These are phyloP conservation scores for Trematosphaeria pertusa DNA, from an alignment of 2,329 filamentous ascomycete genomes.

Conservation along the genomic window DNA sequence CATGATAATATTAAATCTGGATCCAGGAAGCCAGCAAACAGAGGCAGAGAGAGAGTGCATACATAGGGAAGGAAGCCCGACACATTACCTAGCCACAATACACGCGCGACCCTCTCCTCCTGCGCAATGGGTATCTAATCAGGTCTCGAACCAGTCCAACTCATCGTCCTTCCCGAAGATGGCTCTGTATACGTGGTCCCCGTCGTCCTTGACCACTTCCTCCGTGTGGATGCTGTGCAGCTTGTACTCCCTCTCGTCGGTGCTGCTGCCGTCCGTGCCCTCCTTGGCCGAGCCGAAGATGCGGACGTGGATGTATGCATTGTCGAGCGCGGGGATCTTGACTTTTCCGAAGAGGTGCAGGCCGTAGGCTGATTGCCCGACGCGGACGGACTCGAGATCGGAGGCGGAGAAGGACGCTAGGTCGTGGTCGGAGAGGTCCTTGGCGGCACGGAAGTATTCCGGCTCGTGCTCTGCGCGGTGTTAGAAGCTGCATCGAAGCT, in stretches of 20 bases:
- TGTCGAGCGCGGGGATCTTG: conserved; percentile 27
- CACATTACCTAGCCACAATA: too few relatives aligned
- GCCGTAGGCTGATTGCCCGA: conserved; percentile 39
- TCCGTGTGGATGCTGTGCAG: conserved; percentile 46
- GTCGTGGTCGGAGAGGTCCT: conserved; percentile 49
- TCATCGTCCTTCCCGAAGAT: conserved; percentile 39
- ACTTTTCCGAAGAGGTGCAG: conserved; percentile 43
- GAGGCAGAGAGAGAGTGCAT: too few relatives aligned
- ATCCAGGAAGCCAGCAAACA: too few relatives aligned
- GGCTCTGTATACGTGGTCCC: conserved; percentile 38
- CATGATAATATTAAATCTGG: too few relatives aligned
- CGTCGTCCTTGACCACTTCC: conserved; percentile 37
- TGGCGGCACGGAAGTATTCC: conserved; percentile 47
- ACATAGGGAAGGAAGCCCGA: too few relatives aligned
- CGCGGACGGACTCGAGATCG: conserved; percentile 37
- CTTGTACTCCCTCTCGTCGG: conserved; percentile 40
- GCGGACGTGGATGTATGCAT: conserved; percentile 41
- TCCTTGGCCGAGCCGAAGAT: conserved; percentile 42
- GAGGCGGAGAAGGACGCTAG: conserved; percentile 34
- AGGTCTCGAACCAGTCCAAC: conserved; percentile 47
- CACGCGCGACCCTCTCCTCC: too few relatives aligned
- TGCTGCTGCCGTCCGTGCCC: conserved; percentile 39
- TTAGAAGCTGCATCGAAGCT: too few relatives aligned
- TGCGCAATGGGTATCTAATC: too few relatives aligned
- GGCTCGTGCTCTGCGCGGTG: conserved; percentile 41